Conservation (phyloP, 768 basidiomycete genomes). For the Phanerodontia chrysosporium region DNA sequence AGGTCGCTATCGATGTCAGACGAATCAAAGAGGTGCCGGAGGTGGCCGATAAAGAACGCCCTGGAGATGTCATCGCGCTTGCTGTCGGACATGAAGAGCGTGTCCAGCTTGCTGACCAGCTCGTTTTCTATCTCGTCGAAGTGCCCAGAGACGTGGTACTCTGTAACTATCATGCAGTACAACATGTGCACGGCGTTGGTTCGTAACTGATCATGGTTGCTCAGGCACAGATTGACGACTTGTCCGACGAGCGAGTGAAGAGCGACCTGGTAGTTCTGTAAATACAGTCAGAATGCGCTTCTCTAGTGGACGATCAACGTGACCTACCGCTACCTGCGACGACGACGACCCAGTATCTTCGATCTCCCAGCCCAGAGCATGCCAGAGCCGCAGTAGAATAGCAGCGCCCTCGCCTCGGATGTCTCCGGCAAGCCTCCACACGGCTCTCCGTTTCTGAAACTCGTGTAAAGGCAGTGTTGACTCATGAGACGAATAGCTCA, state of each 20-base stretch:
- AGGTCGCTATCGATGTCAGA: conserved; percentile 78
- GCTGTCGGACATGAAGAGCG: conserved; percentile 89
- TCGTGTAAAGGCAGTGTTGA: not conserved
- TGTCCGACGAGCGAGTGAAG: conserved; percentile 83
- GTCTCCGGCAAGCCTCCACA: conserved; percentile 95
- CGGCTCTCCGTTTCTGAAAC: conserved; percentile 82
- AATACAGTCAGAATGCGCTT: conserved; percentile 10
- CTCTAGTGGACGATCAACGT: not conserved
- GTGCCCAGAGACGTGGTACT: conserved; percentile 79
- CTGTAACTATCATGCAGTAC: conserved; percentile 92
- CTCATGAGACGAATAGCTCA: conserved; percentile 25
- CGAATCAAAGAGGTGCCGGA: conserved; percentile 85
- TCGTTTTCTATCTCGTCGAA: conserved; percentile 92
- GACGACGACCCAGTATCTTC: conserved; percentile 48
- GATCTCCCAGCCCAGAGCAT: conserved; percentile 77
- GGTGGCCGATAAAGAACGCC: conserved; percentile 88
- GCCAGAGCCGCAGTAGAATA: conserved; percentile 79
- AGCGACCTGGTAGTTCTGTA: conserved; percentile 78
- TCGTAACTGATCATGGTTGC: conserved; percentile 89
- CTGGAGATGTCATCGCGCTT: conserved; percentile 89
- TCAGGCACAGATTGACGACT: conserved; percentile 88
- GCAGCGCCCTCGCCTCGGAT: conserved; percentile 88
- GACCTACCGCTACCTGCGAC: conserved; percentile 67
- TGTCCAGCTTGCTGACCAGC: conserved; percentile 85
- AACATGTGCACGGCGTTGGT: conserved; percentile 89